Conservation (phyloP, 2,329 filamentous ascomycete species). For the Diaporthe sp. region DNA sequence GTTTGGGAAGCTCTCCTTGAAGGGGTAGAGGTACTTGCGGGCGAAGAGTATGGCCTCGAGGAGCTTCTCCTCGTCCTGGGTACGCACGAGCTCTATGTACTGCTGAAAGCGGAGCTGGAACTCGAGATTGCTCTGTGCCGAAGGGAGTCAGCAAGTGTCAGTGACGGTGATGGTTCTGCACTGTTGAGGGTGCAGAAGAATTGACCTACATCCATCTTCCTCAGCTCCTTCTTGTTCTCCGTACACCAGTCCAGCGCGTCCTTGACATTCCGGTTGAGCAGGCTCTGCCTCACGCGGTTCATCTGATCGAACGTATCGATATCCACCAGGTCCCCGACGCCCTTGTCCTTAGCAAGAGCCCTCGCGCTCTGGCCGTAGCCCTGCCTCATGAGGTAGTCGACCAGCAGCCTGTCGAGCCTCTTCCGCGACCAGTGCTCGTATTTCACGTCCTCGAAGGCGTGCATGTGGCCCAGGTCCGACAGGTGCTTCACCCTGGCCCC, state of each 20-base stretch:
- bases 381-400: slow-evolving; percentile 90
- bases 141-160: neutral
- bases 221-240: slow-evolving; percentile 92
- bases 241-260: slow-evolving; percentile 91
- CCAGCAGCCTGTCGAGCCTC: slow-evolving; percentile 83
- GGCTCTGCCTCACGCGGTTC: slow-evolving; percentile 78
- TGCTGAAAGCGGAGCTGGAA: slow-evolving; percentile 95
- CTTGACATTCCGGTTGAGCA: slow-evolving; percentile 76
- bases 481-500: slow-evolving; percentile 84
- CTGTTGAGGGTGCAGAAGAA: neutral
- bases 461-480: slow-evolving; percentile 81
- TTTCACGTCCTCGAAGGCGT: slow-evolving; percentile 87
- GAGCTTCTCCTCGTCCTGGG: slow-evolving; percentile 70
- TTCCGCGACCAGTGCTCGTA: slow-evolving; percentile 91
- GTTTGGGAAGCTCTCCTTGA: slow-evolving; percentile 70
- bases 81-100: slow-evolving; percentile 89
- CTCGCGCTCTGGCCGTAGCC: slow-evolving; percentile 84
- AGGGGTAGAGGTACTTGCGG: slow-evolving; percentile 81
- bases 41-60: slow-evolving; percentile 85
- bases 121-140: slow-evolving; percentile 79
- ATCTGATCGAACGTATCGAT: slow-evolving; percentile 88
- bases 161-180: no score
- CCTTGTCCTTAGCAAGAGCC: slow-evolving; percentile 78
- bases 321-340: slow-evolving; percentile 85
- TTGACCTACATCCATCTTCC: slow-evolving; percentile 79